Percentiles rank a stretch among this genome's conserved stretches.
These are phyloP conservation scores for Alternaria ventricosa DNA, from an alignment of 2,329 filamentous ascomycete species.

Conservation along the genomic window DNA sequence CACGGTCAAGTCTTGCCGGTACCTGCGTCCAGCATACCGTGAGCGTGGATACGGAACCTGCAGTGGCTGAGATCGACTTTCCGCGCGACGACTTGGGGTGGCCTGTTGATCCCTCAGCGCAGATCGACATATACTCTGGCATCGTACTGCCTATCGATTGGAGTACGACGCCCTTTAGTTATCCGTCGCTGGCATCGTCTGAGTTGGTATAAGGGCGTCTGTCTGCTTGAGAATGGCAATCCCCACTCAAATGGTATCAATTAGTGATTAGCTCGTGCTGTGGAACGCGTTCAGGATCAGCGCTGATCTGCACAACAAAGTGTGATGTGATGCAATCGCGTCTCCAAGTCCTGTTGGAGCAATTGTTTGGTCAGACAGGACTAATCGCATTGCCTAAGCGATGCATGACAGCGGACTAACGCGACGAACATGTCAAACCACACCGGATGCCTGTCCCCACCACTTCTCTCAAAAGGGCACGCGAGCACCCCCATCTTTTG, in stretches of 20 bases:
- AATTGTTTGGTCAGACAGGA: constrained; percentile 5
- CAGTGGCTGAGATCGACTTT: constrained; percentile 30
- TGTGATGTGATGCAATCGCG: neutral
- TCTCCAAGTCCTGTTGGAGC: neutral
- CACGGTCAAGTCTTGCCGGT: constrained; percentile 66
- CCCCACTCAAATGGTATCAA: neutral
- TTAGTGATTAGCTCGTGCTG: neutral
- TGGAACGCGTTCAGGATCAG: neutral
- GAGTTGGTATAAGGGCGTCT: constrained; percentile 5
- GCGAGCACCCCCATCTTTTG: constrained; percentile 20
- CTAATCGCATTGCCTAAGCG: constrained; percentile 12
- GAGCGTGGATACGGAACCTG: constrained; percentile 14
- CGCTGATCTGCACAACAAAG: neutral
- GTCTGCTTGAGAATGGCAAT: neutral
- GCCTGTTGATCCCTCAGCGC: constrained; percentile 35
- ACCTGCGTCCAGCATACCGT: constrained; percentile 14
- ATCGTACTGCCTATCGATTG: constrained; percentile 33
- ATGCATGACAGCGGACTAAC: constrained; percentile 2
- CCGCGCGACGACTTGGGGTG: constrained; percentile 39
- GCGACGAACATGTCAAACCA: neutral
- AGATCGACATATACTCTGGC: constrained; percentile 44
- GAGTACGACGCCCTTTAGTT: constrained; percentile 18
- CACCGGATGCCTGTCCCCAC: neutral
- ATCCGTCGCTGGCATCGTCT: constrained; percentile 19
- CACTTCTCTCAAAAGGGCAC: neutral